These are phyloP conservation scores for Coelastrella sp. DNA, from an alignment of 139 green algal genomes.

Conservation along the genomic window DNA sequence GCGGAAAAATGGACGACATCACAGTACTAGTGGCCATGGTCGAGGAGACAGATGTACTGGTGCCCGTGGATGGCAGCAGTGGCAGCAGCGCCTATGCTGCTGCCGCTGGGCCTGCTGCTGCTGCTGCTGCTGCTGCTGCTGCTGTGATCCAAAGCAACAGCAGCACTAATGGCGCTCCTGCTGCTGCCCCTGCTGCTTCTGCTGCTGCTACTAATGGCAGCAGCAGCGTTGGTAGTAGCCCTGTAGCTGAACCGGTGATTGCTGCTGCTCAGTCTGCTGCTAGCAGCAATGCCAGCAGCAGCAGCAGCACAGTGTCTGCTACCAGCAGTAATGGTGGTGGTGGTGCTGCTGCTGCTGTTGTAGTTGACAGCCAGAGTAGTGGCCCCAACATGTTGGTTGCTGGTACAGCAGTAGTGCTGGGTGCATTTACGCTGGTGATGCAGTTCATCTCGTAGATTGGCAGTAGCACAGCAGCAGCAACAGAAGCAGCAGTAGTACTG, in stretches of 20 bases:
- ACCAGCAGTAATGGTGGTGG: not conserved
- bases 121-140: too few relatives aligned
- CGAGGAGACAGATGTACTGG: conserved; percentile 30
- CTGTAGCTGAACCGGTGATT: not conserved
- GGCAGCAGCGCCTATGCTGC: not conserved
- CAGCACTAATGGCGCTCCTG: not conserved
- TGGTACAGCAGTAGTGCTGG: not conserved
- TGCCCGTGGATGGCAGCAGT: not conserved
- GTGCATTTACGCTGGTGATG: not conserved
- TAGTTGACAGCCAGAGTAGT: not conserved
- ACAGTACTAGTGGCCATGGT: conserved; percentile 84
- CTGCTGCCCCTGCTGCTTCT: not conserved
- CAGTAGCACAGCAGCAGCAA: not conserved
- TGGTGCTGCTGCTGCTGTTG: not conserved
- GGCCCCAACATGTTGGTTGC: not conserved
- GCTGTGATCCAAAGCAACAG: not conserved
- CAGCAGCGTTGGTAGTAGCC: not conserved
- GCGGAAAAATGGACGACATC: conserved; percentile 93
- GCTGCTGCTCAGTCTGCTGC: not conserved
- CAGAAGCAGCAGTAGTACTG: not conserved
- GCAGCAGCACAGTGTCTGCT: not conserved
- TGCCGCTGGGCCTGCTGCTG: not conserved
- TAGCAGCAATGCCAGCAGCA: not conserved
- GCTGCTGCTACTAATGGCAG: not conserved
- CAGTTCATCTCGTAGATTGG: conserved; percentile 3